phyloP scores from a whole-genome alignment of 176 grass and related monocot species.

The Avena insularis region DNA sequence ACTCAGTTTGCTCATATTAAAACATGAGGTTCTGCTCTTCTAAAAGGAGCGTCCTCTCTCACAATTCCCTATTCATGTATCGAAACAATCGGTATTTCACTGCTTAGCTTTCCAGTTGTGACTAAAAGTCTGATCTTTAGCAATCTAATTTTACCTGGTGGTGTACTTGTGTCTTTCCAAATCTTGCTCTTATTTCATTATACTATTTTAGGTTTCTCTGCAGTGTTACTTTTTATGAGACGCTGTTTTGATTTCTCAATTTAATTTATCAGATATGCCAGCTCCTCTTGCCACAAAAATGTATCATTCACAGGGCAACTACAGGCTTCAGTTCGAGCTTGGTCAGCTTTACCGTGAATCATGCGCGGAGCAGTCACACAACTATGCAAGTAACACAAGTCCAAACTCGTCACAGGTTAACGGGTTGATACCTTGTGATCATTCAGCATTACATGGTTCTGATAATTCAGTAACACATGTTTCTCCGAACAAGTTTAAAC shows the following conservation, averaged over 20 bases:
- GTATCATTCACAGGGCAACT: conserved; percentile 69
- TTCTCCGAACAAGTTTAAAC: conserved; percentile 41
- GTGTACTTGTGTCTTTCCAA: not conserved
- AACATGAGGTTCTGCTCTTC: not conserved
- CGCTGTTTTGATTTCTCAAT: conserved; percentile 27
- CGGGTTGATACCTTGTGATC: conserved; percentile 38
- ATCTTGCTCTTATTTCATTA: not conserved
- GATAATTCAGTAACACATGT: conserved; percentile 35
- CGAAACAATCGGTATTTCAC: not conserved
- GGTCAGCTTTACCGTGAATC: conserved; percentile 60
- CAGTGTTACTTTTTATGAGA: conserved; percentile 22
- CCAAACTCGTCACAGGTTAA: conserved; percentile 42
- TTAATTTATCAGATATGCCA: conserved; percentile 59
- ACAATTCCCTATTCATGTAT: not conserved
- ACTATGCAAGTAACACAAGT: conserved; percentile 22
- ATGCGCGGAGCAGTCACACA: conserved; percentile 43
- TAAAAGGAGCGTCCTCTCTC: not conserved
- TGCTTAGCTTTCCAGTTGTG: not conserved
- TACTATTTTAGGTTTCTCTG: conserved; percentile 8
- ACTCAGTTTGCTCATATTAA: not conserved
- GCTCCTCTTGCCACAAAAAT: conserved; percentile 80
- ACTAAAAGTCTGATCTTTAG: not conserved
- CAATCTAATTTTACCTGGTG: conserved; percentile 13
- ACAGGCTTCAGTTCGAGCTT: conserved; percentile 63
- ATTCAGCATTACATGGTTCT: conserved; percentile 34